Conservation (phyloP, 768 basidiomycete species). For the Cyclocybe cylindracea region DNA sequence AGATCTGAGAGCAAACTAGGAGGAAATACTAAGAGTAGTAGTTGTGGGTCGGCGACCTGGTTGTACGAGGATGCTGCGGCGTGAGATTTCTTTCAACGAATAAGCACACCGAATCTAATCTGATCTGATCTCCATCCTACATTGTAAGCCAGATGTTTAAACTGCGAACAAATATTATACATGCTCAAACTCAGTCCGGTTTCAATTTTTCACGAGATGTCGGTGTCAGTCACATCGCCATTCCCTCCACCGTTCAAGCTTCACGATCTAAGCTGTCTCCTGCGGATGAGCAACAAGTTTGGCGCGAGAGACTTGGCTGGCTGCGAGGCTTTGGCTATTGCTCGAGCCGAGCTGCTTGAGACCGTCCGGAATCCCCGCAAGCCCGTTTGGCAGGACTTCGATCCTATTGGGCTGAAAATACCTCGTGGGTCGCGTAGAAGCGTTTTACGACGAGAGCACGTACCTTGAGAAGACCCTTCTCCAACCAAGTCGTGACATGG, state of each 20-base stretch:
- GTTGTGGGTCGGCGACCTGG: too few species aligned
- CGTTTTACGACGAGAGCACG: background rate
- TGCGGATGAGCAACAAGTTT: slow-evolving; percentile 48
- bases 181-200: too few species aligned
- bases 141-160: too few species aligned
- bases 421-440: background rate
- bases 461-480: slow-evolving; percentile 23
- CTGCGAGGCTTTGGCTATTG: too few species aligned
- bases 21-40: background rate
- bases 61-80: too few species aligned
- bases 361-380: slow-evolving; percentile 42
- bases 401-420: slow-evolving; percentile 41
- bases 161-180: too few species aligned
- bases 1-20: background rate
- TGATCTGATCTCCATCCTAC: too few species aligned
- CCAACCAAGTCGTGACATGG: slow-evolving; percentile 12
- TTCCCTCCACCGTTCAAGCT: too few species aligned
- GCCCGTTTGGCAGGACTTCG: slow-evolving; percentile 44
- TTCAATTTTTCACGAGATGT: too few species aligned
- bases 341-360: slow-evolving; percentile 37
- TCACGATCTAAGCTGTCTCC: slow-evolving; percentile 22
- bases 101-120: too few species aligned
- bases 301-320: slow-evolving; percentile 41
- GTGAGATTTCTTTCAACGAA: too few species aligned
- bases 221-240: too few species aligned